Percentiles rank a stretch among this genome's conserved stretches.
Conservation (phyloP, 148 eudicot genomes). For the Pouteria glomerata region DNA sequence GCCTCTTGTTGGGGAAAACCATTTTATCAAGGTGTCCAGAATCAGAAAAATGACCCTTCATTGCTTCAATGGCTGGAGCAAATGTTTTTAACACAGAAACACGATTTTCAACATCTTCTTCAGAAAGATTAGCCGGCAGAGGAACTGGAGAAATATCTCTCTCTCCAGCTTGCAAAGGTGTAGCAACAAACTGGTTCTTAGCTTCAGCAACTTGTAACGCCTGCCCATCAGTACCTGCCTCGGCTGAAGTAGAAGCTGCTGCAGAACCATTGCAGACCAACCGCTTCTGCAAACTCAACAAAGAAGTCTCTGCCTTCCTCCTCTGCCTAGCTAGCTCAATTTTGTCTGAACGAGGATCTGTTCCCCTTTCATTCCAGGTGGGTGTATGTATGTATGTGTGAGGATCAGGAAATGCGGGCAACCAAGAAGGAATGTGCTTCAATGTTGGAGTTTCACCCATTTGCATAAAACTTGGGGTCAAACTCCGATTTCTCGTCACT, state of each 20-base stretch:
- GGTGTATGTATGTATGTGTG: conserved; percentile 66
- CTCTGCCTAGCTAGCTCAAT: conserved; percentile 80
- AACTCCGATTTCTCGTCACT: conserved; percentile 16
- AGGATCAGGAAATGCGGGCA: conserved; percentile 84
- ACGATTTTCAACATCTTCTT: conserved; percentile 26
- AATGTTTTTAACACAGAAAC: conserved; percentile 55
- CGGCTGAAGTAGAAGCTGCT: conserved; percentile 30
- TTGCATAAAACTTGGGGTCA: conserved; percentile 51
- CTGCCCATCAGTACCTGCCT: conserved; percentile 12
- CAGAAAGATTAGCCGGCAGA: conserved; percentile 31
- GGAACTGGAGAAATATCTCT: conserved; percentile 27
- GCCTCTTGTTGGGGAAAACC: conserved; percentile 37
- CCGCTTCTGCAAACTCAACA: conserved; percentile 77
- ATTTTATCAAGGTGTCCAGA: conserved; percentile 38
- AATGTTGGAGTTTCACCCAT: conserved; percentile 51
- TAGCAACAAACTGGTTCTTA: conserved; percentile 31
- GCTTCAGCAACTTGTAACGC: conserved; percentile 14
- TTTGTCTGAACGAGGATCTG: conserved; percentile 63
- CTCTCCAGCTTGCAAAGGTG: conserved; percentile 47
- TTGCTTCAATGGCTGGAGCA: conserved; percentile 74
- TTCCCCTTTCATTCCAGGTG: conserved; percentile 62
- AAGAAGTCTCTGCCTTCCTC: conserved; percentile 86
- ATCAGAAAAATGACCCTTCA: conserved; percentile 35
- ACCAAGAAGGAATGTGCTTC: conserved; percentile 72
- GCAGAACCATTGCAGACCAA: conserved; percentile 41